These are phyloP conservation scores for Mycotypha africana DNA, from an alignment of 371 early-diverging fungal species.

Conservation along the genomic window DNA sequence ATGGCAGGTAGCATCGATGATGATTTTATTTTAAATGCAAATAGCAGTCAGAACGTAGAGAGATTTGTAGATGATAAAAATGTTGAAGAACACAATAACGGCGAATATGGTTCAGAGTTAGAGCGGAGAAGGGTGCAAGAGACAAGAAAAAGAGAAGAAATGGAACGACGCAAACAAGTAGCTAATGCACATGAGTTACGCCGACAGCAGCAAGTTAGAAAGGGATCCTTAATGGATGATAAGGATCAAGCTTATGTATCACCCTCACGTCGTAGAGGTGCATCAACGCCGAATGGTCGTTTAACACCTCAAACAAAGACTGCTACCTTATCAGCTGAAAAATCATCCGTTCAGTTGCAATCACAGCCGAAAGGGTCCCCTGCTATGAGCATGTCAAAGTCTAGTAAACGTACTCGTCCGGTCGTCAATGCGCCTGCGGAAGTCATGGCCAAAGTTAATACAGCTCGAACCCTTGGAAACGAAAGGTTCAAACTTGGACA, in stretches of 20 bases:
- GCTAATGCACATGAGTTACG: constrained; percentile 11
- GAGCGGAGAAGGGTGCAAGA: neutral
- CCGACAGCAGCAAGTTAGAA: constrained; percentile 18
- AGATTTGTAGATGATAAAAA: constrained; percentile 31
- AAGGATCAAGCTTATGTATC: constrained; percentile 47
- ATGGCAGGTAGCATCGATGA: constrained; percentile 1
- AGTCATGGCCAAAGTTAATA: constrained; percentile 6
- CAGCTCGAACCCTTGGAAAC: constrained; percentile 55
- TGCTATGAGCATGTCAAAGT: neutral
- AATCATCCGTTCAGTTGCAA: neutral
- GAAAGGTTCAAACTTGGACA: constrained; percentile 88
- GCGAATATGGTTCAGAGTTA: too few relatives aligned
- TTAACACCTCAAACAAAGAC: neutral
- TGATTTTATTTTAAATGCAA: neutral
- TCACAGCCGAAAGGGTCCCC: too few relatives aligned
- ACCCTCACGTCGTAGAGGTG: constrained; percentile 44
- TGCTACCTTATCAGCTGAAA: neutral
- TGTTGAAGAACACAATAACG: constrained; percentile 7
- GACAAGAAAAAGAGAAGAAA: constrained; percentile 1
- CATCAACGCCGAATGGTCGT: constrained; percentile 7
- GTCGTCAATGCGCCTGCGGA: constrained; percentile 16
- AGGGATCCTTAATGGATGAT: constrained; percentile 3
- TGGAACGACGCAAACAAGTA: constrained; percentile 4
- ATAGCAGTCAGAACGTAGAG: constrained; percentile 5
- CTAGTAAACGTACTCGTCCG: constrained; percentile 17